Evolutionary conservation across 2,329 filamentous ascomycete species (phyloP).

Genomic region (Chalaropsis ovoidea): DNA sequence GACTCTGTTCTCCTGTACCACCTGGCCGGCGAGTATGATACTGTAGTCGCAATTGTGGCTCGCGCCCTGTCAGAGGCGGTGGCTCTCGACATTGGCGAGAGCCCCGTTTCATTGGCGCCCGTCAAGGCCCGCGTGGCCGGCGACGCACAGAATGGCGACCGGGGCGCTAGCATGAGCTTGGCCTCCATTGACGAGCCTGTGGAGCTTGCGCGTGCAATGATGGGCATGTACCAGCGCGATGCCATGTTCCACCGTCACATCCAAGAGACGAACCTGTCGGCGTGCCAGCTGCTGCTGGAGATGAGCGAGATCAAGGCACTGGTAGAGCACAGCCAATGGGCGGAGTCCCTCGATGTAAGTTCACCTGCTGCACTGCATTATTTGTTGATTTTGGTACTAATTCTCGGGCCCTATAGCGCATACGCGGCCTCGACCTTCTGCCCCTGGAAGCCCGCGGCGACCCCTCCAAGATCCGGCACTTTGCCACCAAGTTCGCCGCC

Average conservation of each 20-base stretch:
- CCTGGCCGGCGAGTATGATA: slow-evolving; percentile 88
- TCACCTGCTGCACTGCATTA: background rate
- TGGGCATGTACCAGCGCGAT: slow-evolving; percentile 52
- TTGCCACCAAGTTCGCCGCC: slow-evolving; percentile 68
- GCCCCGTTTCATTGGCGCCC: slow-evolving; percentile 66
- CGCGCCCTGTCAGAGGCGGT: slow-evolving; percentile 83
- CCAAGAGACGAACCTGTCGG: slow-evolving; percentile 46
- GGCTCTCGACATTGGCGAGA: slow-evolving; percentile 73
- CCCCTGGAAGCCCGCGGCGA: slow-evolving; percentile 67
- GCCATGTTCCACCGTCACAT: slow-evolving; percentile 52
- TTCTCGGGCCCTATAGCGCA: slow-evolving; percentile 43
- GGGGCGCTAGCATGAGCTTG: slow-evolving; percentile 32
- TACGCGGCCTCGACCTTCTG: slow-evolving; percentile 65
- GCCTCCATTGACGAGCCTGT: slow-evolving; percentile 52
- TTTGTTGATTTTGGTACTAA: slow-evolving; percentile 15
- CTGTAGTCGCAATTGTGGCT: slow-evolving; percentile 82
- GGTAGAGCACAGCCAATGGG: slow-evolving; percentile 47
- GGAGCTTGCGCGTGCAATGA: slow-evolving; percentile 51
- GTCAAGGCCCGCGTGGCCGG: slow-evolving; percentile 57
- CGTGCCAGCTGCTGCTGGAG: slow-evolving; percentile 47
- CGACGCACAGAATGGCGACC: slow-evolving; percentile 47
- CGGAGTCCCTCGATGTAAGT: slow-evolving; percentile 50
- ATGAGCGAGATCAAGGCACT: slow-evolving; percentile 52
- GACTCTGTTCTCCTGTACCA: slow-evolving; percentile 94
- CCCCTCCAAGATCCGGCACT: slow-evolving; percentile 65